Conservation (phyloP, 2,329 filamentous ascomycete species). For the Aspergillus sojae region DNA sequence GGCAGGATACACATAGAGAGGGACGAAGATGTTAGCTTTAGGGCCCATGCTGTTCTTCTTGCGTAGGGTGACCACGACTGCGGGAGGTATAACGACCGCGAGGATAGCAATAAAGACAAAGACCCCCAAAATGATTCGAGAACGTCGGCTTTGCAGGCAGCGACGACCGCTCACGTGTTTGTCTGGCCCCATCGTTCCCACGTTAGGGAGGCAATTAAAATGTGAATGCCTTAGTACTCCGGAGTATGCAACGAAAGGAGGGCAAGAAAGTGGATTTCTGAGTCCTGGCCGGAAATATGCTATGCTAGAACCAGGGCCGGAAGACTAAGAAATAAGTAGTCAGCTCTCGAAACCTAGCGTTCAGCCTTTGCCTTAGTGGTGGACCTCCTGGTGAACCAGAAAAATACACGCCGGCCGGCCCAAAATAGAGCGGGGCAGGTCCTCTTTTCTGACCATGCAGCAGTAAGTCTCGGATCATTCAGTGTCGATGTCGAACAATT, state of each 20-base stretch:
- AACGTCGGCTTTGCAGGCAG: slow-evolving; percentile 32
- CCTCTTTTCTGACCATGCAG: slow-evolving; percentile 15
- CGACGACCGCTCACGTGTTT: slow-evolving; percentile 38
- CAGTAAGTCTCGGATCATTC: slow-evolving; percentile 20
- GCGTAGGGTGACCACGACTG: slow-evolving; percentile 37
- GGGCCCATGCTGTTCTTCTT: slow-evolving; percentile 40
- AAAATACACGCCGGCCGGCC: slow-evolving; percentile 13
- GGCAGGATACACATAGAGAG: slow-evolving; percentile 53
- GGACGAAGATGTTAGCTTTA: slow-evolving; percentile 49
- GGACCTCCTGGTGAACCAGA: slow-evolving; percentile 17
- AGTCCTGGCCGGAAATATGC: slow-evolving; percentile 16
- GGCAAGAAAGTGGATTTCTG: slow-evolving; percentile 20
- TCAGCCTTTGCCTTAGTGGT: slow-evolving; percentile 5
- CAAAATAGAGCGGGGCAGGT: slow-evolving; percentile 28
- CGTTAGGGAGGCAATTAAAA: slow-evolving; percentile 15
- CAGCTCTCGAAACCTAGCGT: slow-evolving; percentile 15
- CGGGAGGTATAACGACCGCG: slow-evolving; percentile 35
- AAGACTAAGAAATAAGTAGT: slow-evolving; percentile 26
- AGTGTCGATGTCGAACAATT: slow-evolving; percentile 20
- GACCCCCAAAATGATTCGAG: slow-evolving; percentile 30
- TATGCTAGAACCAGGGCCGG: slow-evolving; percentile 16
- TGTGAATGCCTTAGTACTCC: slow-evolving; percentile 16
- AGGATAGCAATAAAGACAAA: slow-evolving; percentile 34
- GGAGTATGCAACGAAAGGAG: slow-evolving; percentile 8
- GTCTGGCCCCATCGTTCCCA: slow-evolving; percentile 24